These are phyloP conservation scores for Posidonia australis DNA, from an alignment of 106 monocot genomes.

Conservation along the genomic window DNA sequence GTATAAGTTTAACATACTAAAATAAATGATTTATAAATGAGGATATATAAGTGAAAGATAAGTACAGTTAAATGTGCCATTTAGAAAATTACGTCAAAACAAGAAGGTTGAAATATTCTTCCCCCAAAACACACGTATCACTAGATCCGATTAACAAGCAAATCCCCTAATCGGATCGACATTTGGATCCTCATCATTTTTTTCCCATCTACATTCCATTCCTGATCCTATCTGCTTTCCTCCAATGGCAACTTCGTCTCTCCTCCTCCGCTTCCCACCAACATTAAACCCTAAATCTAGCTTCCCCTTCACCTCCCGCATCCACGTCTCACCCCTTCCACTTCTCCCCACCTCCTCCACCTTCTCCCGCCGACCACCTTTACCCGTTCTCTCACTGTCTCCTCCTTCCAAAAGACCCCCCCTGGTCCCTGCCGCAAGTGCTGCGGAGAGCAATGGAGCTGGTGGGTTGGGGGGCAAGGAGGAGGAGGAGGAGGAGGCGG, in stretches of 20 bases:
- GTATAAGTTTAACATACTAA: no score
- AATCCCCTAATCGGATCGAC: neutral
- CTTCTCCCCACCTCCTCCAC: neutral
- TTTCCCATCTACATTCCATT: neutral
- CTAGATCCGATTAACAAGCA: no score
- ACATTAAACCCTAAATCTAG: conserved; percentile 4
- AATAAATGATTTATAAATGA: no score
- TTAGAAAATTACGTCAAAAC: no score
- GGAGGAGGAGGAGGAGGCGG: neutral
- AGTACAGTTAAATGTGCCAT: no score
- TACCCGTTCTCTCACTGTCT: neutral
- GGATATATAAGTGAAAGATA: no score
- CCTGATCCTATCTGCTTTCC: neutral
- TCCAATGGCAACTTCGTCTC: conserved; percentile 6
- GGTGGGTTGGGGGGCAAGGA: no score
- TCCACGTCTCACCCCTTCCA: neutral
- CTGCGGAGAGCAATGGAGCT: neutral
- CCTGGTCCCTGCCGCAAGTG: neutral
- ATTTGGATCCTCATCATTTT: neutral
- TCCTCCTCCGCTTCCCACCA: conserved; percentile 5
- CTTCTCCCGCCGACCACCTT: neutral
- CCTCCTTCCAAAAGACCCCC: neutral
- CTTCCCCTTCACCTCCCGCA: neutral
- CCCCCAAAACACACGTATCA: no score
- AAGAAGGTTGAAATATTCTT: no score